Conservation (phyloP, 2,329 filamentous ascomycete species). For the Talaromyces piceae region DNA sequence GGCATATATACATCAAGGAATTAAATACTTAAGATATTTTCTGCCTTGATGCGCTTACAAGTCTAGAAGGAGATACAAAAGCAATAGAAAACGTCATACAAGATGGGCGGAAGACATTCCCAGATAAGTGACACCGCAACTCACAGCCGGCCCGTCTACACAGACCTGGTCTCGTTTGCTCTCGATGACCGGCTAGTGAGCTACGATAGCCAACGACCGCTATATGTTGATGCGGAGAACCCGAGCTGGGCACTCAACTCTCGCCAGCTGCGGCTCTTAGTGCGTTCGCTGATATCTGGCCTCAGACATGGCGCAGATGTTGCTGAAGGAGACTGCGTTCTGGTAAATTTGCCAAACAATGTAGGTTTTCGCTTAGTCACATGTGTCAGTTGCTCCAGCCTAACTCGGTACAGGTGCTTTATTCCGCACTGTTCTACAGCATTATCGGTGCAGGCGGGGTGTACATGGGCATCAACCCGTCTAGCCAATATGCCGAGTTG, state of each 20-base stretch:
- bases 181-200: constrained; percentile 26
- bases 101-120: constrained; percentile 5
- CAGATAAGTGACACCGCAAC: not conserved
- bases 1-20: not conserved
- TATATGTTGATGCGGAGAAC: constrained; percentile 38
- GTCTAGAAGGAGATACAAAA: not conserved
- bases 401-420: constrained; percentile 23
- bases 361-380: constrained; percentile 16
- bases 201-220: constrained; percentile 30
- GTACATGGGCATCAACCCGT: constrained; percentile 46
- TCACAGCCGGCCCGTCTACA: constrained; percentile 16
- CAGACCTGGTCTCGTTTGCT: constrained; percentile 37
- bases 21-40: not conserved
- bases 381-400: not conserved
- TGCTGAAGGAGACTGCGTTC: constrained; percentile 35
- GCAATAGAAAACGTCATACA: too few relatives aligned
- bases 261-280: constrained; percentile 25
- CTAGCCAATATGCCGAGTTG: constrained; percentile 41
- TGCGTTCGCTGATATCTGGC: constrained; percentile 35
- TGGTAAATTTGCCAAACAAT: constrained; percentile 36
- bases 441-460: constrained; percentile 42
- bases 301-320: constrained; percentile 29
- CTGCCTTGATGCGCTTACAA: not conserved
- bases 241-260: constrained; percentile 30
- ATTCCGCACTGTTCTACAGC: constrained; percentile 31